These are phyloP conservation scores for Oryza officinalis DNA, from an alignment of 176 grass and related monocot genomes.

Conservation along the genomic window DNA sequence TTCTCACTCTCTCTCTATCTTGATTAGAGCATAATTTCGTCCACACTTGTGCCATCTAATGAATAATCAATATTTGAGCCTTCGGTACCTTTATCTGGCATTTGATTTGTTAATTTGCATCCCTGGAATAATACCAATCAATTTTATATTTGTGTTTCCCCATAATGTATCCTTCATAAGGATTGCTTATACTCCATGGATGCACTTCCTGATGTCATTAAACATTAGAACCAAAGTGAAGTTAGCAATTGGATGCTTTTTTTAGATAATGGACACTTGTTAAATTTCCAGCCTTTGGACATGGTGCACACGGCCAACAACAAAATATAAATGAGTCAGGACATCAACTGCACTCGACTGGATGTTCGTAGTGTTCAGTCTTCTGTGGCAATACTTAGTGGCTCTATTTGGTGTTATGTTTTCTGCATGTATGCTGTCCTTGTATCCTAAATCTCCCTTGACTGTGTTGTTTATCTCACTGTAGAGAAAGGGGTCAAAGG, in stretches of 20 bases:
- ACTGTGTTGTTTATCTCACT: constrained; percentile 10
- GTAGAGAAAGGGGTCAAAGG: constrained; percentile 91
- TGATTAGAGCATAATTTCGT: constrained; percentile 11
- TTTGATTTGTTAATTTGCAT: constrained; percentile 6
- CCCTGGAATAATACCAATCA: neutral
- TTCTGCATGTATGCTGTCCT: neutral
- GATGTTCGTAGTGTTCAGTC: constrained; percentile 1
- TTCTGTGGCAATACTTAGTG: neutral
- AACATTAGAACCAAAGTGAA: neutral
- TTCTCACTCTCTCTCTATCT: neutral
- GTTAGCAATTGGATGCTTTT: neutral
- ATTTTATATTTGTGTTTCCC: constrained; percentile 3
- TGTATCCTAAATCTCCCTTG: neutral
- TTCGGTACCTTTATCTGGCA: neutral
- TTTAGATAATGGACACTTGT: neutral
- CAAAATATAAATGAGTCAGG: neutral
- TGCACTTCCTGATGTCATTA: neutral
- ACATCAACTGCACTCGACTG: neutral
- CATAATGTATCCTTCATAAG: neutral
- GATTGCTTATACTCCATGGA: neutral
- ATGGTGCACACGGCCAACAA: neutral
- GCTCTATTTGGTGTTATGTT: neutral
- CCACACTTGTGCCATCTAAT: neutral
- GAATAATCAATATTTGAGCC: neutral
- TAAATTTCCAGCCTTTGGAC: neutral